phyloP scores from a whole-genome alignment of 1,139 yeast species.

The Schwanniomyces etchellsii region DNA sequence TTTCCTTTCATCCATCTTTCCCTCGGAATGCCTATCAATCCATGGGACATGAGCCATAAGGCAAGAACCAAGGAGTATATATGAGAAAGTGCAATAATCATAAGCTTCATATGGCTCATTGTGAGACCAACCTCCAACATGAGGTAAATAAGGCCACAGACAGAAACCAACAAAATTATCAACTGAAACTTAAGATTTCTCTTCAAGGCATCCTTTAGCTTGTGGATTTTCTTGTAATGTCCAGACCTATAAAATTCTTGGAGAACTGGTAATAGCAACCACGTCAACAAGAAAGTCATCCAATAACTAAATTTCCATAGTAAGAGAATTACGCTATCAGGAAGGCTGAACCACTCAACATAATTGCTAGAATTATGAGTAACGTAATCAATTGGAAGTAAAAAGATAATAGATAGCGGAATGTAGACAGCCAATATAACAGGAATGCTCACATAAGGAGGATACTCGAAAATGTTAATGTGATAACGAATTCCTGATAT shows the following conservation, averaged over 20 bases:
- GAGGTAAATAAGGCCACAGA: constrained; percentile 55
- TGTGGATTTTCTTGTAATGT: constrained; percentile 40
- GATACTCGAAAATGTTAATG: constrained; percentile 32
- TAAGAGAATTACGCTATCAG: constrained; percentile 42
- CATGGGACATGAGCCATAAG: constrained; percentile 83
- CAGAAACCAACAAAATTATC: constrained; percentile 47
- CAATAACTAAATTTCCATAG: constrained; percentile 77
- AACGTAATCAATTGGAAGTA: constrained; percentile 39
- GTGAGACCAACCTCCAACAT: constrained; percentile 38
- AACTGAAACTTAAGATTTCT: constrained; percentile 58
- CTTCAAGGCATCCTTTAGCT: constrained; percentile 52
- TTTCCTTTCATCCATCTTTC: constrained; percentile 47
- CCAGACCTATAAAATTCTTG: constrained; percentile 76
- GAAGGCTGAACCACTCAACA: constrained; percentile 21
- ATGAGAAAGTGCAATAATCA: constrained; percentile 73
- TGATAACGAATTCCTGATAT: constrained; percentile 32
- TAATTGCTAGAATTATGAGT: constrained; percentile 19
- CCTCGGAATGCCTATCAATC: constrained; percentile 64
- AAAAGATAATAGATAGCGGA: constrained; percentile 36
- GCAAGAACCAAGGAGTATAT: constrained; percentile 74
- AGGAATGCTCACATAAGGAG: constrained; percentile 28
- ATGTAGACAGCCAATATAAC: constrained; percentile 36
- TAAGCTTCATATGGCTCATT: constrained; percentile 55
- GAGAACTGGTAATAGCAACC: constrained; percentile 65
- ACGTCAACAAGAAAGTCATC: constrained; percentile 71